A percentile compares a stretch with the other conserved stretches of the same genome.
These are phyloP conservation scores for Logfia minima DNA, from an alignment of 129 eudicot species.

Conservation along the genomic window DNA sequence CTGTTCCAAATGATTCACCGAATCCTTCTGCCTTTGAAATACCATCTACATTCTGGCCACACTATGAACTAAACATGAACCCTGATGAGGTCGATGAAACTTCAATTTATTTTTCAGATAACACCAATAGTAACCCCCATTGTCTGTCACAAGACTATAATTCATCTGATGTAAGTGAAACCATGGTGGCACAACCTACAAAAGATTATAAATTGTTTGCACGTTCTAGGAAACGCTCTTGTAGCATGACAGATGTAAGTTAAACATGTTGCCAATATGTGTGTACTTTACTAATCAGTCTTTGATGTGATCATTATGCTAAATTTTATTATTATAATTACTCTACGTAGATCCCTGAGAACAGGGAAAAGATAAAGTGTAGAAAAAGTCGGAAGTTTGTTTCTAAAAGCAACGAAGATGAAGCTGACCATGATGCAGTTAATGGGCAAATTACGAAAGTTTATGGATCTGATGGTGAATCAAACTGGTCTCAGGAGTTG, in stretches of 20 bases:
- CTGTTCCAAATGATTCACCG: slow-evolving; percentile 22
- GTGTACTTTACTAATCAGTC: slow-evolving; percentile 13
- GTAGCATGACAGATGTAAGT: slow-evolving; percentile 47
- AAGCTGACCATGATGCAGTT: slow-evolving; percentile 22
- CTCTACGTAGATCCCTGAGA: slow-evolving; percentile 43
- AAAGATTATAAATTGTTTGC: slow-evolving; percentile 22
- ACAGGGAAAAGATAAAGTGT: slow-evolving; percentile 44
- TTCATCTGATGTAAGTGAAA: slow-evolving; percentile 23
- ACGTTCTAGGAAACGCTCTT: slow-evolving; percentile 48
- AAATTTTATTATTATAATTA: slow-evolving; percentile 7
- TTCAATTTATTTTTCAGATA: slow-evolving; percentile 20
- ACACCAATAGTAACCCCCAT: slow-evolving; percentile 30
- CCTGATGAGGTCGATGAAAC: slow-evolving; percentile 26
- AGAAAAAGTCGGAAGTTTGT: slow-evolving; percentile 40
- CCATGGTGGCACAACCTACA: neutral
- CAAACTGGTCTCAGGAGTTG: slow-evolving; percentile 43
- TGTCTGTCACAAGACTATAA: slow-evolving; percentile 33
- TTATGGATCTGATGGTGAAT: slow-evolving; percentile 55
- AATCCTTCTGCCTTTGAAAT: slow-evolving; percentile 20
- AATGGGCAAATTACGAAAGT: slow-evolving; percentile 32
- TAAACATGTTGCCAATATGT: slow-evolving; percentile 6
- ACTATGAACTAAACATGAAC: slow-evolving; percentile 13
- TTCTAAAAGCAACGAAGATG: slow-evolving; percentile 24
- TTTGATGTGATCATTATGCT: neutral
- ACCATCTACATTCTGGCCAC: slow-evolving; percentile 36